These are phyloP conservation scores for Penicillium italicum DNA, from an alignment of 2,329 filamentous ascomycete genomes.

Conservation along the genomic window DNA sequence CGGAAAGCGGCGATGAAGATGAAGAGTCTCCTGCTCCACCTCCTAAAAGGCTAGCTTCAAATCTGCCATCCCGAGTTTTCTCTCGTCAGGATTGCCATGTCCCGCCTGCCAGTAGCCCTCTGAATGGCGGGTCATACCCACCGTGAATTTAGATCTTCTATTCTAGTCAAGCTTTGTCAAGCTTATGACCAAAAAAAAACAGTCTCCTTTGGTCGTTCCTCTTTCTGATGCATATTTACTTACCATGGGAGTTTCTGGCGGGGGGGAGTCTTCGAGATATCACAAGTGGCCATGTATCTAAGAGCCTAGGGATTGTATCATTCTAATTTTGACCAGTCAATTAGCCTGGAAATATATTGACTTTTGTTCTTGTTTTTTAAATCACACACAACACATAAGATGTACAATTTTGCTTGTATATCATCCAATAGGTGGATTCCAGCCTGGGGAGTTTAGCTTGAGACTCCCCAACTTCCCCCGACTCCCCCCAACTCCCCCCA, in stretches of 20 bases:
- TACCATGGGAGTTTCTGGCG: slow-evolving; percentile 20
- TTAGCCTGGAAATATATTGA: neutral
- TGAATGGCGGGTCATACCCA: slow-evolving; percentile 20
- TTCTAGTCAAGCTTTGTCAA: slow-evolving; percentile 6
- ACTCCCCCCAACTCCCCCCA: neutral
- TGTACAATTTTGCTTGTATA: neutral
- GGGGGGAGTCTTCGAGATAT: slow-evolving; percentile 3
- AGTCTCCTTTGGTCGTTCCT: neutral
- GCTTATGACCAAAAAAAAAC: neutral
- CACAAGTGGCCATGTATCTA: neutral
- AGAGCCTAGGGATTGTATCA: neutral
- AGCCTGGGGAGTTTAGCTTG: neutral
- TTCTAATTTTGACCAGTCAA: neutral
- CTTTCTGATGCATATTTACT: slow-evolving; percentile 15
- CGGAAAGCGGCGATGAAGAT: slow-evolving; percentile 50
- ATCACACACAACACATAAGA: neutral
- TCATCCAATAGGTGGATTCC: neutral
- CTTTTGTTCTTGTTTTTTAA: neutral
- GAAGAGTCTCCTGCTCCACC: slow-evolving; percentile 44
- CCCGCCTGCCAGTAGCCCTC: slow-evolving; percentile 19
- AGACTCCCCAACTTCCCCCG: neutral
- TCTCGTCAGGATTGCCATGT: slow-evolving; percentile 22
- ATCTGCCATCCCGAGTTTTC: slow-evolving; percentile 20
- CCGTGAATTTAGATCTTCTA: slow-evolving; percentile 17
- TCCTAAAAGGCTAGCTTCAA: slow-evolving; percentile 33